These are phyloP conservation scores for Russula sp. DNA, from an alignment of 768 basidiomycete genomes.

Conservation along the genomic window DNA sequence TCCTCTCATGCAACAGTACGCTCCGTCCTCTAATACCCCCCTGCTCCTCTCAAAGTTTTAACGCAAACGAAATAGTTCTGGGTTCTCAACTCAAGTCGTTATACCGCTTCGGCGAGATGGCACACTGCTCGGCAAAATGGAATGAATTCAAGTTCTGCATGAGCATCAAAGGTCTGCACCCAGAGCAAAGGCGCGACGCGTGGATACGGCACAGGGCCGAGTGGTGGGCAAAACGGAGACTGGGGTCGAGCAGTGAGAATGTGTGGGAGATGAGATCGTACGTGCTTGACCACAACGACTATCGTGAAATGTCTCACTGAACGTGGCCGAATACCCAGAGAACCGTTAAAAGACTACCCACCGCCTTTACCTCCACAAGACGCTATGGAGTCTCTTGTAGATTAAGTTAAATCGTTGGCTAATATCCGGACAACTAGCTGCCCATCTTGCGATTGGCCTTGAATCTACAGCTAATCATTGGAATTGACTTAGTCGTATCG, in stretches of 20 bases:
- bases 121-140: constrained; percentile 67
- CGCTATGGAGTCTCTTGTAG: constrained; percentile 2
- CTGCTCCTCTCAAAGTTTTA: not conserved
- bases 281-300: constrained; percentile 26
- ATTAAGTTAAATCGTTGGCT: not conserved
- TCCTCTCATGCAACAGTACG: constrained; percentile 62
- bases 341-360: constrained; percentile 47
- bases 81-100: constrained; percentile 75
- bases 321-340: constrained; percentile 28
- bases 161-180: constrained; percentile 68
- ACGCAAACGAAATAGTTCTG: constrained; percentile 2
- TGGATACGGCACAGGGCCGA: constrained; percentile 87
- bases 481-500: not conserved
- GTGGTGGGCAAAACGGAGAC: constrained; percentile 84
- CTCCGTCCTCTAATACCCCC: not conserved
- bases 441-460: not conserved
- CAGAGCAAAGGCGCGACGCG: constrained; percentile 67
- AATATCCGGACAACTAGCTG: not conserved
- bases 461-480: not conserved
- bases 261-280: constrained; percentile 88
- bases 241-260: constrained; percentile 83
- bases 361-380: constrained; percentile 10
- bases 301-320: not conserved
- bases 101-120: constrained; percentile 75
- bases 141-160: constrained; percentile 96